Conservation (phyloP, 2,329 filamentous ascomycete species). For the Paracoccidioides brasiliensis region DNA sequence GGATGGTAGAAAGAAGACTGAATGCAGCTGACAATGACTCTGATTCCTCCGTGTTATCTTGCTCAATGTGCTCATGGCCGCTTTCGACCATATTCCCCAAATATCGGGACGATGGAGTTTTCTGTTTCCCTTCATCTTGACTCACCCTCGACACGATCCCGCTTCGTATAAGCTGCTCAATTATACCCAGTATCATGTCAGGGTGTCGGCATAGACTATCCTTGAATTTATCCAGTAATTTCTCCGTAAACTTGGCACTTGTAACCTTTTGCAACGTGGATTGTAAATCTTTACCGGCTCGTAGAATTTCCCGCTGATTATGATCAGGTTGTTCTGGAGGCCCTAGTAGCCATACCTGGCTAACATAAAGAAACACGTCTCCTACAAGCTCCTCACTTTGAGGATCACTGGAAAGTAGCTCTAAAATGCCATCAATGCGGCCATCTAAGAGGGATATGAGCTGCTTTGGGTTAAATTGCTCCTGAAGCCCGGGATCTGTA, state of each 20-base stretch:
- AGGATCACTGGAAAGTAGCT: slow-evolving; percentile 26
- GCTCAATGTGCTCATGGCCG: slow-evolving; percentile 4
- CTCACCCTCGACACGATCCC: slow-evolving; percentile 14
- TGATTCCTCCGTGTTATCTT: slow-evolving; percentile 15
- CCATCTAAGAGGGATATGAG: slow-evolving; percentile 24
- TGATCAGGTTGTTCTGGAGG: slow-evolving; percentile 7
- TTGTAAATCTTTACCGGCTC: slow-evolving; percentile 14
- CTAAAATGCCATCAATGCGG: slow-evolving; percentile 26
- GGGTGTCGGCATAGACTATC: slow-evolving; percentile 30
- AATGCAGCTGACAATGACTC: slow-evolving; percentile 30
- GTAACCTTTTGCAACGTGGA: slow-evolving; percentile 25
- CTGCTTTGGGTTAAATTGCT: slow-evolving; percentile 17
- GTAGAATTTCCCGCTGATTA: slow-evolving; percentile 2
- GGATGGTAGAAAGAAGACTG: slow-evolving; percentile 31
- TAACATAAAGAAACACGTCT: slow-evolving; percentile 31
- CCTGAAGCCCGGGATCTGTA: slow-evolving; percentile 5
- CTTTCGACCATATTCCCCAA: slow-evolving; percentile 23
- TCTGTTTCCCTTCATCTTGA: slow-evolving; percentile 4
- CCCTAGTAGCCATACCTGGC: slow-evolving; percentile 29
- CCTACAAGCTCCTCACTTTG: slow-evolving; percentile 28
- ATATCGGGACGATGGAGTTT: slow-evolving; percentile 22
- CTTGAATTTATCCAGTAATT: slow-evolving; percentile 30
- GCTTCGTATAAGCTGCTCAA: slow-evolving; percentile 29
- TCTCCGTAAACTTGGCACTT: slow-evolving; percentile 30
- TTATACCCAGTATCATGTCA: slow-evolving; percentile 28